Evolutionary conservation across 2,329 filamentous ascomycete species (phyloP).

Genomic region (Simplicillium aogashimaense): DNA sequence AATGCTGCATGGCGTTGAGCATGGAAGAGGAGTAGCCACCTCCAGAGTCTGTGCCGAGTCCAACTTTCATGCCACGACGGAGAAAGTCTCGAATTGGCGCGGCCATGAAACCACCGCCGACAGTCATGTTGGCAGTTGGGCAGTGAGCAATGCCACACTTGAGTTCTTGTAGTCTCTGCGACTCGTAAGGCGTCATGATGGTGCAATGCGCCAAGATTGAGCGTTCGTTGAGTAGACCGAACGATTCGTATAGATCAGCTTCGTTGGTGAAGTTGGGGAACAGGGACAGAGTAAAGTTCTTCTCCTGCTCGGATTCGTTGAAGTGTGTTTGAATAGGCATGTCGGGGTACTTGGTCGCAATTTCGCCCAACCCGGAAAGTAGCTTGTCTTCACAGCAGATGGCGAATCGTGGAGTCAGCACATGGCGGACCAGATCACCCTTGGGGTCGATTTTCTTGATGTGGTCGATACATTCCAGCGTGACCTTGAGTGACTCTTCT

Average conservation of each 20-base stretch:
- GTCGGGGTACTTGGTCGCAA: conserved; percentile 35
- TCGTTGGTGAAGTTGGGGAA: conserved; percentile 48
- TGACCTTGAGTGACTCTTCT: conserved; percentile 37
- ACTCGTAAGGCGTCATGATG: conserved; percentile 48
- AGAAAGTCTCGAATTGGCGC: conserved; percentile 50
- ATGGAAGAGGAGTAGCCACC: conserved; percentile 53
- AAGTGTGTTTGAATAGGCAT: conserved; percentile 58
- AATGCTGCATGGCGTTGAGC: conserved; percentile 46
- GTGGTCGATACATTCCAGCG: conserved; percentile 36
- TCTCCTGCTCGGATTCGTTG: conserved; percentile 54
- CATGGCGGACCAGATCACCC: conserved; percentile 32
- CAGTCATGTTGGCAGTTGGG: conserved; percentile 53
- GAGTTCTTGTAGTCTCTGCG: conserved; percentile 31
- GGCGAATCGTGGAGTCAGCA: conserved; percentile 51
- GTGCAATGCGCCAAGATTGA: conserved; percentile 60
- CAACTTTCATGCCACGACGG: conserved; percentile 50
- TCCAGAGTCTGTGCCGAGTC: conserved; percentile 54
- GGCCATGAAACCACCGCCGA: conserved; percentile 52
- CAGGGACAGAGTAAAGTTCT: conserved; percentile 39
- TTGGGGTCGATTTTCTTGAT: conserved; percentile 34
- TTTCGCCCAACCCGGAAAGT: conserved; percentile 42
- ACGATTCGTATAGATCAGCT: conserved; percentile 48
- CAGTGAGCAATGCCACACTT: conserved; percentile 54
- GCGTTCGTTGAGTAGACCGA: conserved; percentile 40
- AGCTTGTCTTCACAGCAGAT: conserved; percentile 48